Conservation (phyloP, 345 rosid species). For the Eucalyptus pauciflora region DNA sequence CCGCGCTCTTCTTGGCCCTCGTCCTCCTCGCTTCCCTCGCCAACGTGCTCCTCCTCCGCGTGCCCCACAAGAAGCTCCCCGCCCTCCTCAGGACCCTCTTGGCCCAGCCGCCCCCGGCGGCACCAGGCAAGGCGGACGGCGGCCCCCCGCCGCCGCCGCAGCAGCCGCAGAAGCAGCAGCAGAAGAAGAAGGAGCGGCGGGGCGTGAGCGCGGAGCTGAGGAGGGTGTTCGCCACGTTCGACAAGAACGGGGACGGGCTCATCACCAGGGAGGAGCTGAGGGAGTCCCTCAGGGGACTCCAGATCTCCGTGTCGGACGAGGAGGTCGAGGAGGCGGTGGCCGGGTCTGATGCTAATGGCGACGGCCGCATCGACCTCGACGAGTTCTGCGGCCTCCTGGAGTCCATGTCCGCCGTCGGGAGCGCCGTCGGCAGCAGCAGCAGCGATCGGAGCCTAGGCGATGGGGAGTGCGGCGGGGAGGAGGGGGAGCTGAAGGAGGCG, state of each 20-base stretch:
- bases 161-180: background rate
- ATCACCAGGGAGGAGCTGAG: constrained; percentile 63
- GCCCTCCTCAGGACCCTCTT: background rate
- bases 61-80: background rate
- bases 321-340: constrained; percentile 68
- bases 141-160: background rate
- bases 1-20: background rate
- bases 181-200: background rate
- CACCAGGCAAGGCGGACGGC: too few relatives aligned
- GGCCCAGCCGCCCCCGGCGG: background rate
- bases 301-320: constrained; percentile 49
- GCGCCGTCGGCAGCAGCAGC: background rate
- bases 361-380: constrained; percentile 70
- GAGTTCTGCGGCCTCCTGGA: constrained; percentile 48
- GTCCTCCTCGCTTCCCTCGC: background rate
- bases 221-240: constrained; percentile 84
- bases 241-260: constrained; percentile 72
- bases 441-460: background rate
- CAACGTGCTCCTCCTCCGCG: background rate
- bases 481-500: constrained; percentile 77
- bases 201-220: constrained; percentile 22
- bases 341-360: constrained; percentile 72
- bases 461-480: background rate
- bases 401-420: constrained; percentile 48
- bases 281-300: constrained; percentile 58